Conservation (phyloP, 441 rosid genomes). For the Jatropha podagrica region DNA sequence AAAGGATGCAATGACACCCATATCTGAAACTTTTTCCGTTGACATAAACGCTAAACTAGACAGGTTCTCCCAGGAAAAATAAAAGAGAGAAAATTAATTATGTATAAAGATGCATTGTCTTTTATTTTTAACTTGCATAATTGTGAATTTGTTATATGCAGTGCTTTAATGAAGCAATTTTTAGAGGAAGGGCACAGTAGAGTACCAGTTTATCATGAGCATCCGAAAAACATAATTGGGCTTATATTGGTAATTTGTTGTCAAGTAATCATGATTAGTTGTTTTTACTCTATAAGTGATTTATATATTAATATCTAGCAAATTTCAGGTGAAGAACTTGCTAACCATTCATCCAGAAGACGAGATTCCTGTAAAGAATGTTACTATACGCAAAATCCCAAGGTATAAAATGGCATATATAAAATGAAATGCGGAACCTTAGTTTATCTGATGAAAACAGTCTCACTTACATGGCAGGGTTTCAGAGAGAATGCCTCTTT, state of each 20-base stretch:
- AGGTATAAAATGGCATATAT: constrained; percentile 38
- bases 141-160: constrained; percentile 27
- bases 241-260: constrained; percentile 54
- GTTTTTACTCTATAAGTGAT: no score
- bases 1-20: constrained; percentile 83
- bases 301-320: background rate
- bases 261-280: background rate
- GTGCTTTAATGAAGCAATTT: constrained; percentile 62
- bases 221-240: constrained; percentile 67
- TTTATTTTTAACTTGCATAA: background rate
- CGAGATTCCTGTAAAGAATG: constrained; percentile 65
- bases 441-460: background rate
- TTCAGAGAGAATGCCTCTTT: constrained; percentile 46
- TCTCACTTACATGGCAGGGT: constrained; percentile 31
- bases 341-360: constrained; percentile 76
- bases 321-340: constrained; percentile 68
- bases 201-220: constrained; percentile 77
- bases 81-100: background rate
- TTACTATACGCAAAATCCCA: constrained; percentile 77
- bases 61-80: constrained; percentile 14
- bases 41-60: constrained; percentile 74
- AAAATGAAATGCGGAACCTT: no score
- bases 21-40: constrained; percentile 69
- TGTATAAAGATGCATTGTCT: no score
- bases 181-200: constrained; percentile 83